Evolutionary conservation across 164 flowering plant genomes (phyloP), one percentile per base, ranked within the genome.

Genomic region (Amborella trichopoda): DNA sequence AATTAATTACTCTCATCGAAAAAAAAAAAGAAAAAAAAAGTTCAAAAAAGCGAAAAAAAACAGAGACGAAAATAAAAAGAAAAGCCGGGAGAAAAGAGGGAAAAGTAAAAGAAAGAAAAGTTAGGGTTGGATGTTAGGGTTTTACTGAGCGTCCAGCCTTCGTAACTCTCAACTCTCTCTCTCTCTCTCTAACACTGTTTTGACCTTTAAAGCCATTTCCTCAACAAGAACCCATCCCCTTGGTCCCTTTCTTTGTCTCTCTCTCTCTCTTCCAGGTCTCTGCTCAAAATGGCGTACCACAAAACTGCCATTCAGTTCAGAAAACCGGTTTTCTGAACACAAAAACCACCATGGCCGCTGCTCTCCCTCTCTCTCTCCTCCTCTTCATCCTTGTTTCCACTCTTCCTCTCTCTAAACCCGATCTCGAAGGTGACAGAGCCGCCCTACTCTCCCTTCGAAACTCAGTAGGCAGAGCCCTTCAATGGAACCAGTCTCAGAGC

Each of bases 381-480:
- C 21, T 66, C 14, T 28, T 71, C 8, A n/a, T 59, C 40, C n/a
- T n/a, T n/a, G n/a, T n/a, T n/a, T 27, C 40, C 22, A 22, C 44
- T 39, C 41, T 52, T 24, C 45, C 6, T 18, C 14, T 48, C 37
- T 71, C 52, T 23, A 49, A 28, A 34, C 60, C 80, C 44, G 87
- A 80, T 69, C 76, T 73, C 23, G 44, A 56, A 22, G 44, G 72
- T 33, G 90, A 81, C 60, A 48, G 56, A 27, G 50, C 72, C 8
- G 83, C 91, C 12, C 81, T 89, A 4, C 58, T 85, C 1, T 50
- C 77, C 12, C 70, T 89, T 32, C 74, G 81, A 4, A 39, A 80
- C 10, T 61, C 83, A 23, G 80, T 85, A 10, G 74, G 81, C 24
- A 67, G 78, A 3, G 66, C 74, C 2, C 48, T 74, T 12, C 58